Conservation (phyloP, 2,329 filamentous ascomycete species). For the Talaromyces sp. region DNA sequence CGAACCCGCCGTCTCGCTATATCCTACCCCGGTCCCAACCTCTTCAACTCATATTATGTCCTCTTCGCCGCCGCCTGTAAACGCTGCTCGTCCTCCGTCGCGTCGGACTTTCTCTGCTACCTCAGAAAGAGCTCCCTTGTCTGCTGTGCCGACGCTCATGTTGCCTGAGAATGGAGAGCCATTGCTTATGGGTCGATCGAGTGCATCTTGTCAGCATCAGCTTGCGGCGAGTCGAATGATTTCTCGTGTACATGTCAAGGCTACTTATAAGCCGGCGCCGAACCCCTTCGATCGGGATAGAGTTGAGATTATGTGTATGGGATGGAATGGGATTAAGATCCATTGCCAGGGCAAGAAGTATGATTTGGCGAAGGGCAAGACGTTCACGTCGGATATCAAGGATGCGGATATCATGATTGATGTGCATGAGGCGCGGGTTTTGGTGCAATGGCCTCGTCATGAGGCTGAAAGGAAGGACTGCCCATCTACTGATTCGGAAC, state of each 20-base stretch:
- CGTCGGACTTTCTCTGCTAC: constrained; percentile 61
- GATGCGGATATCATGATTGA: constrained; percentile 91
- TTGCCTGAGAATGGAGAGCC: constrained; percentile 80
- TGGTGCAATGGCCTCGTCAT: constrained; percentile 80
- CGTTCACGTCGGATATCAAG: constrained; percentile 86
- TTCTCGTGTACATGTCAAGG: constrained; percentile 90
- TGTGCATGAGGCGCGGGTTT: constrained; percentile 86
- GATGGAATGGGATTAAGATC: constrained; percentile 93
- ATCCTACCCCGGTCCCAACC: constrained; percentile 91
- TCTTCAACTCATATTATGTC: constrained; percentile 90
- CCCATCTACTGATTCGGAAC: constrained; percentile 62
- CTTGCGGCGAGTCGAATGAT: constrained; percentile 89
- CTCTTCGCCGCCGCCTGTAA: constrained; percentile 72
- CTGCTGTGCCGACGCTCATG: constrained; percentile 78
- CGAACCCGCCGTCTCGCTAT: constrained; percentile 59
- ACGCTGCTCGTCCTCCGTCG: constrained; percentile 55
- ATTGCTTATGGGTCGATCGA: constrained; percentile 87
- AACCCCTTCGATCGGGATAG: constrained; percentile 71
- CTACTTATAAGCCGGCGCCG: constrained; percentile 73
- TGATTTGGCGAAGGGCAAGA: constrained; percentile 84
- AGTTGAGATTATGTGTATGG: constrained; percentile 86
- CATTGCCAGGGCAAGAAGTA: constrained; percentile 88
- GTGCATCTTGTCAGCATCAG: constrained; percentile 93
- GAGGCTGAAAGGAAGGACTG: constrained; percentile 53
- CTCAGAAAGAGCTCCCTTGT: constrained; percentile 81